Conservation (phyloP, 2,329 filamentous ascomycete species). For the Botrytis aclada region DNA sequence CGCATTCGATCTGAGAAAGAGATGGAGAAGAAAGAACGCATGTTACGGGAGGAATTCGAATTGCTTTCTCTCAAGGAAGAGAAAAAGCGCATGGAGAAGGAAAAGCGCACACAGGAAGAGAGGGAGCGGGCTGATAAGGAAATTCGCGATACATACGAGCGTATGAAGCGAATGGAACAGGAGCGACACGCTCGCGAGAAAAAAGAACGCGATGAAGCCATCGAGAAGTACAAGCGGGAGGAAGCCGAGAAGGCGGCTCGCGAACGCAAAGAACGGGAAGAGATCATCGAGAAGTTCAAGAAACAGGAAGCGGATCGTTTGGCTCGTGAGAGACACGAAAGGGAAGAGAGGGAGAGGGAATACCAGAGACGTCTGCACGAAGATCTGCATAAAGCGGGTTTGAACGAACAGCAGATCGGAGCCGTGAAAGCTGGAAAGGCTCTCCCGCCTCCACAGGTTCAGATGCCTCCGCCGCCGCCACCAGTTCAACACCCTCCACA, state of each 20-base stretch:
- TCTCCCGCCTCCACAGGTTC: background rate
- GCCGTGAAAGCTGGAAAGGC: constrained; percentile 48
- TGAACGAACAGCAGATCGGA: constrained; percentile 57
- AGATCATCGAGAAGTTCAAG: constrained; percentile 42
- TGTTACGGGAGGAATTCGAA: constrained; percentile 13
- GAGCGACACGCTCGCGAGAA: constrained; percentile 46
- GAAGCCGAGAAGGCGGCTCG: constrained; percentile 32
- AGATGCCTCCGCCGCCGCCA: background rate
- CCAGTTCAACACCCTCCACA: constrained; percentile 16
- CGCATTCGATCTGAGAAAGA: constrained; percentile 2
- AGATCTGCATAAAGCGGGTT: constrained; percentile 55
- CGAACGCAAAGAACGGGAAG: constrained; percentile 33
- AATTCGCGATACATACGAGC: constrained; percentile 36
- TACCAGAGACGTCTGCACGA: constrained; percentile 53
- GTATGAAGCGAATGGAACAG: constrained; percentile 42
- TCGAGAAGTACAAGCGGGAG: constrained; percentile 43
- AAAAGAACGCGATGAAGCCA: constrained; percentile 48
- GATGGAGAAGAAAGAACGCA: background rate
- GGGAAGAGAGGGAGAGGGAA: constrained; percentile 43
- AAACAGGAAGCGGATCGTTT: constrained; percentile 41
- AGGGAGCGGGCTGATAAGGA: constrained; percentile 41
- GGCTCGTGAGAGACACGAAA: constrained; percentile 48
- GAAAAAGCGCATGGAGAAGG: constrained; percentile 15
- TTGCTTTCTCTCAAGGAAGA: constrained; percentile 13
- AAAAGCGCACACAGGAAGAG: constrained; percentile 12